These are phyloP conservation scores for Pharnaceum exiguum DNA, from an alignment of 148 eudicot species.

Conservation along the genomic window DNA sequence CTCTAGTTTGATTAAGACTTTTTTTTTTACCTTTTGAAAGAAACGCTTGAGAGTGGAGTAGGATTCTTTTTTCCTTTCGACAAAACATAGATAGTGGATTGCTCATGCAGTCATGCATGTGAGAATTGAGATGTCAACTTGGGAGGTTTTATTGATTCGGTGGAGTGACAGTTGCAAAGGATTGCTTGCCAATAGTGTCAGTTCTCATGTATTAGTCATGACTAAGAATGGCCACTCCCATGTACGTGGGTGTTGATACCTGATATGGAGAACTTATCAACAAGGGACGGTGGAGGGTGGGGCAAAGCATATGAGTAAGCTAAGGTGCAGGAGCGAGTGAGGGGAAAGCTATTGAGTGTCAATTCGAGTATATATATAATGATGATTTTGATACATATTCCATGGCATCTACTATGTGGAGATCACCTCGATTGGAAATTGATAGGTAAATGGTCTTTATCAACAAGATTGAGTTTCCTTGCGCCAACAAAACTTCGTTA, in stretches of 20 bases:
- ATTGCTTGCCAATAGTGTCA: too few relatives aligned
- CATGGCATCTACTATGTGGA: not conserved
- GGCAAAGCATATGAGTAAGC: not conserved
- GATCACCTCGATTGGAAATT: not conserved
- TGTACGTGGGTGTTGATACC: conserved; percentile 1
- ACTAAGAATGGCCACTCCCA: conserved; percentile 3
- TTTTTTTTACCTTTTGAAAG: too few relatives aligned
- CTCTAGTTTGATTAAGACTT: too few relatives aligned
- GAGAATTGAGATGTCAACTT: too few relatives aligned
- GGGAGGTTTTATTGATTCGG: too few relatives aligned
- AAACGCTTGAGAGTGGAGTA: too few relatives aligned
- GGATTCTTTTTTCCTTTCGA: too few relatives aligned
- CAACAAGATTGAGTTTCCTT: conserved; percentile 15
- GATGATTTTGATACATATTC: not conserved
- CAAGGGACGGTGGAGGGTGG: conserved; percentile 19
- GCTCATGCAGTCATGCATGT: too few relatives aligned
- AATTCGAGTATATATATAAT: conserved; percentile 10
- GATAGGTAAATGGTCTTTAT: not conserved
- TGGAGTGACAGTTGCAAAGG: too few relatives aligned
- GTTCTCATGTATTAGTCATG: conserved; percentile 5
- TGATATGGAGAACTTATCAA: not conserved
- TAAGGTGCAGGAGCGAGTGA: not conserved
- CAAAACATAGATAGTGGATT: too few relatives aligned
- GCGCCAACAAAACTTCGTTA: not conserved
- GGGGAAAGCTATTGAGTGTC: not conserved